phyloP scores from a whole-genome alignment of 495 filamentous ascomycete species.

The Lasiosphaeria ovina region DNA sequence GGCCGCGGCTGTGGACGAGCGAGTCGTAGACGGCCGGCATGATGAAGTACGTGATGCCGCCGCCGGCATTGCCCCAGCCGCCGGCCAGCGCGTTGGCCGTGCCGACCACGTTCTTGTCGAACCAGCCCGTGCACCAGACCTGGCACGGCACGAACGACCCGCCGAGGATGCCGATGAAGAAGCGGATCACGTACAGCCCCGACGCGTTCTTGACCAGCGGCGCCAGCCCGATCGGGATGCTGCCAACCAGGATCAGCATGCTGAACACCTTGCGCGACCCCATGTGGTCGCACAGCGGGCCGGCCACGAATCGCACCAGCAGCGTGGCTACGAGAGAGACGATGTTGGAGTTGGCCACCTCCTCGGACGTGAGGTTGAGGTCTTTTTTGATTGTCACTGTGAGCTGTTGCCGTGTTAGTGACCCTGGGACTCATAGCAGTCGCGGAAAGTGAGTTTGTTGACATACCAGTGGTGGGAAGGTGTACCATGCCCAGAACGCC shows the following conservation, averaged over 20 bases:
- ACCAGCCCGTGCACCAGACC: conserved; percentile 94
- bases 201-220: conserved; percentile 68
- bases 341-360: conserved; percentile 91
- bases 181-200: conserved; percentile 75
- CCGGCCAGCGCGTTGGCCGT: conserved; percentile 85
- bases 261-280: conserved; percentile 83
- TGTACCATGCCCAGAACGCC: conserved; percentile 90
- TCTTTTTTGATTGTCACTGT: conserved; percentile 75
- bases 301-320: conserved; percentile 76
- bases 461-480: conserved; percentile 78
- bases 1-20: conserved; percentile 56
- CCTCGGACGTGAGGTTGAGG: conserved; percentile 63
- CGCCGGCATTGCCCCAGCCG: conserved; percentile 87
- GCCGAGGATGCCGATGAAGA: conserved; percentile 92
- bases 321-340: conserved; percentile 81
- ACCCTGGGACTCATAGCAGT: not conserved
- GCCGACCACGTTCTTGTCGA: conserved; percentile 93
- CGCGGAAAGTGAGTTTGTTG: not conserved
- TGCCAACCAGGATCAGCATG: conserved; percentile 66
- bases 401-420: conserved; percentile 59
- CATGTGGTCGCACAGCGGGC: conserved; percentile 80
- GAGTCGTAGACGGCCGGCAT: conserved; percentile 93
- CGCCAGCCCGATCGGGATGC: conserved; percentile 80
- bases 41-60: conserved; percentile 84
- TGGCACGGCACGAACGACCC: conserved; percentile 92